Evolutionary conservation across 371 early-diverging fungal species (phyloP), one percentile per base, ranked within the genome.

Genomic region (Batkoa obscura): DNA sequence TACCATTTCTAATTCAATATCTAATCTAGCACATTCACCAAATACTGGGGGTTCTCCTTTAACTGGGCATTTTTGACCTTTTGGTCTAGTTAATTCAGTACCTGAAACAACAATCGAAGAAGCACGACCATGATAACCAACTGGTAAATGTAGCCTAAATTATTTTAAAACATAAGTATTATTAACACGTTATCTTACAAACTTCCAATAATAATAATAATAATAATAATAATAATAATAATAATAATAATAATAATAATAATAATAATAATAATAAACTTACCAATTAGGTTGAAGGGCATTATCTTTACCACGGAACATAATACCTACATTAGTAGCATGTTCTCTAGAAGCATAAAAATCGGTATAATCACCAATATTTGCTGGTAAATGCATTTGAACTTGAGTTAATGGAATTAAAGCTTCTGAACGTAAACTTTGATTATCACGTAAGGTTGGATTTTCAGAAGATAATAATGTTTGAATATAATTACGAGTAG

Each of bases 301-400:
- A 60, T 94, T 94, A 61, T 94, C 95, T 66, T 87, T 90, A 55
- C 97, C 97, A 56, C 97, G 76, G 75, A 97, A 94, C 94, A 97
- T 97, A 63, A 78, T 75, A 17, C 98, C 98, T 37, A 93, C 95
- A 64, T 94, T 94, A 50, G 86, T 89, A 32, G 98, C 98, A 66
- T 97, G 98, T 63, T 97, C 94, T 59, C 86, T 84, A 37, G 90
- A 90, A 43, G 94, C 90, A 65, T 97, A 97, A 62, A 97, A 97
- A 62, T 97, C 98, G 4, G 98, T 94, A 72, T 95, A 97, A 65
- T 97, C 94, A 34, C 95, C 95, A 60, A 97, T 91, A 30, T 72
- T 59, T 39, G 84, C 88, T 3, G 95, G 95, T 42, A 97, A 62
- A 65, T 91, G 90, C 79, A 84, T 82, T 50, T 58, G 68, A 42